Evolutionary conservation across 2,329 filamentous ascomycete species (phyloP).

Genomic region (Hypomyces perniciosus): DNA sequence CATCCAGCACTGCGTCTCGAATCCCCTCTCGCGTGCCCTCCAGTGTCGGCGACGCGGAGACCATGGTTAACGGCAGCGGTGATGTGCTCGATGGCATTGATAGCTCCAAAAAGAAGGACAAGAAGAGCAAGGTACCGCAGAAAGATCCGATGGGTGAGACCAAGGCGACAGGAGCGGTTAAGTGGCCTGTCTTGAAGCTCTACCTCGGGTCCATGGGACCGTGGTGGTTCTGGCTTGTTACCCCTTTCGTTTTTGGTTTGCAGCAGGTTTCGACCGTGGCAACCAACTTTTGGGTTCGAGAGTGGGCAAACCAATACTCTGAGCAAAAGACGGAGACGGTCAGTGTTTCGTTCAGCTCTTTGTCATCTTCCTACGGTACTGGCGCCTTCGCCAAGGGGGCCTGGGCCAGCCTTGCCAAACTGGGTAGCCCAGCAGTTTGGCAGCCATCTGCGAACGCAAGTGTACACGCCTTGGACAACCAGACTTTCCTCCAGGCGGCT

Average conservation of each 20-base stretch:
- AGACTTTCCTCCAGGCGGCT: slow-evolving; percentile 17
- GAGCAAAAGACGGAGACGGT: slow-evolving; percentile 32
- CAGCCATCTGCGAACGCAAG: background rate
- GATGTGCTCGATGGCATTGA: slow-evolving; percentile 41
- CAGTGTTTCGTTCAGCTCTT: slow-evolving; percentile 17
- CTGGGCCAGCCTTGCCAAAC: slow-evolving; percentile 34
- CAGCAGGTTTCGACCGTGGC: slow-evolving; percentile 84
- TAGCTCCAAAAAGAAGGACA: slow-evolving; percentile 42
- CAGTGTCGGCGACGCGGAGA: slow-evolving; percentile 61
- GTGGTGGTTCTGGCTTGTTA: slow-evolving; percentile 89
- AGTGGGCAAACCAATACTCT: slow-evolving; percentile 90
- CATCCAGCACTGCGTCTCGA: slow-evolving; percentile 64
- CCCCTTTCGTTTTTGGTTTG: slow-evolving; percentile 65
- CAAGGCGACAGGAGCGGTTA: slow-evolving; percentile 81
- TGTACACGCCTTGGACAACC: slow-evolving; percentile 8
- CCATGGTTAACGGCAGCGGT: slow-evolving; percentile 45
- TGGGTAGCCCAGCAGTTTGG: slow-evolving; percentile 24
- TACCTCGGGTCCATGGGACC: slow-evolving; percentile 90
- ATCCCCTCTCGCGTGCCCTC: slow-evolving; percentile 74
- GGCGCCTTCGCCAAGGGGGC: slow-evolving; percentile 23
- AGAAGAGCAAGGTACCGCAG: slow-evolving; percentile 36
- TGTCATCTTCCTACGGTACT: slow-evolving; percentile 20
- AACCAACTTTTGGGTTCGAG: slow-evolving; percentile 88
- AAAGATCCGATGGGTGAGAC: slow-evolving; percentile 60
- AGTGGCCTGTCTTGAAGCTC: slow-evolving; percentile 76